Evolutionary conservation across 257 asterid species (phyloP), one percentile per base, ranked within the genome.

Genomic region (Forsythia suspensa): DNA sequence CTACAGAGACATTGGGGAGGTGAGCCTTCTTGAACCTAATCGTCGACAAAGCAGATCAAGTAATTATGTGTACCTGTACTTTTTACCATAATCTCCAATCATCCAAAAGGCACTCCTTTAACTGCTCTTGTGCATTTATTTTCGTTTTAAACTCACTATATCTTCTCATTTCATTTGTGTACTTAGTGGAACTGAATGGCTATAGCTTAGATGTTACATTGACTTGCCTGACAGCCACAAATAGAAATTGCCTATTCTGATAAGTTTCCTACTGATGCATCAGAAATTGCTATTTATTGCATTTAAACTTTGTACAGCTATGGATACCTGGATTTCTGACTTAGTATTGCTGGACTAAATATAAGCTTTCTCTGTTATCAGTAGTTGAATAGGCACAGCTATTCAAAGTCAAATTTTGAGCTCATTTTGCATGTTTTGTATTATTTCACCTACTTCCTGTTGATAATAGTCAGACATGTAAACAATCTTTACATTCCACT

Each of bases 1-100:
- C 90, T 95, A 95, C 92, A 88, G 98, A 90, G 97, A 95, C 80
- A 84, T 88, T 85, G 81, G 41, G 38, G 91, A 89, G 99, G 99
- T 94, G 79, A 89, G 95, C 76, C 79, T 78, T 78, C 71, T 76
- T 20, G 39, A 38, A 41, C 73, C 36, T 12, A 66, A 65, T 67
- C 69, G 71, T 63, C 55, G 80, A 76, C 69, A 72, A 67, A 74
- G 21, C 73, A 46, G 73, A 76, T 70, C 2, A 79, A 37, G 72
- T 72, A 73, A 59, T 73, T 55, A 41, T 67, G 69, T 43, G 39
- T 61, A 37, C 41, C 5, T 38, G 24, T 69, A 37, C 57, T 75
- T 70, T 34, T 69, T 82, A 69, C 70, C 48, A 55, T 80, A 36
- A 61, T 39, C 77, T 79, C 29, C 68, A 68, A 82, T 73, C 75